phyloP scores from a whole-genome alignment of 1,139 yeast species.

The Hemisphaericaspora xylanilytica region DNA sequence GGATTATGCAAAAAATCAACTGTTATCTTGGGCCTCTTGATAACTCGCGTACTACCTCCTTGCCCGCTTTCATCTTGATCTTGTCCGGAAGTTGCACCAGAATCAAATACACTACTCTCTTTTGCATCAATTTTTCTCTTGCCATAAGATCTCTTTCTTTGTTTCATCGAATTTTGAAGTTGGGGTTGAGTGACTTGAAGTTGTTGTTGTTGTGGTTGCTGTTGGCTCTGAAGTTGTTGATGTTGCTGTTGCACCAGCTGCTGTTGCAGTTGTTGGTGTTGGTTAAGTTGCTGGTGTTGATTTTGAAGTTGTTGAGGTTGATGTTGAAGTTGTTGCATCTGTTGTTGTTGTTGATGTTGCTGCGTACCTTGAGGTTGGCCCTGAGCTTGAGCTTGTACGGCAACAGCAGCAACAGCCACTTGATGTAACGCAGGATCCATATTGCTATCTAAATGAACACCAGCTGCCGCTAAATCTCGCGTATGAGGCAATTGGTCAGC shows the following conservation, averaged over 20 bases:
- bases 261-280: background rate
- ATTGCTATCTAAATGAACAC: constrained; percentile 27
- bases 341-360: constrained; percentile 4
- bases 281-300: constrained; percentile 1
- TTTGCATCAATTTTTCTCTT: constrained; percentile 7
- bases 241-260: constrained; percentile 5
- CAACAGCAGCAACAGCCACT: constrained; percentile 40
- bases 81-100: background rate
- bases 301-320: constrained; percentile 2
- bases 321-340: constrained; percentile 3
- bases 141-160: constrained; percentile 5
- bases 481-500: constrained; percentile 9
- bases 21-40: constrained; percentile 36
- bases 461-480: constrained; percentile 7
- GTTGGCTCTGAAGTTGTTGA: constrained; percentile 3
- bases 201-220: constrained; percentile 3
- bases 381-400: constrained; percentile 12
- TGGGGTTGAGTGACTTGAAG: background rate
- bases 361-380: constrained; percentile 5
- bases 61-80: background rate
- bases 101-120: background rate
- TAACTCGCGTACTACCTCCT: constrained; percentile 5
- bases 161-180: background rate
- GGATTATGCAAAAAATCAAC: constrained; percentile 48
- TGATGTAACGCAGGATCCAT: constrained; percentile 43